Conservation (phyloP, 225 moss, liverwort and hornwort species). For the Marchantia polymorpha region DNA sequence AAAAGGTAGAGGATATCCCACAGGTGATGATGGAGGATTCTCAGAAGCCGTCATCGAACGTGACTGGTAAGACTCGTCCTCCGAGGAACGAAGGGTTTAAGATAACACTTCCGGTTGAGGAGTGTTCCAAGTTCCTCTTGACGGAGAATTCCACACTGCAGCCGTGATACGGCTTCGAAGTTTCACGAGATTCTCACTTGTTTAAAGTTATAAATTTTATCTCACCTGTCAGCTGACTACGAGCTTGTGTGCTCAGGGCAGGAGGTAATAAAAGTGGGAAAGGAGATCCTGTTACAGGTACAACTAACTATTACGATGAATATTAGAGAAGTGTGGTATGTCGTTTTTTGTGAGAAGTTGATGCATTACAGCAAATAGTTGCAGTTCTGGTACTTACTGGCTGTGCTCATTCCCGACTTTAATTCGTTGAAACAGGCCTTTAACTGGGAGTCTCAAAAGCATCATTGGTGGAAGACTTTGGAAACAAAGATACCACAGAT, state of each 20-base stretch:
- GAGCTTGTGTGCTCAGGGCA: constrained; percentile 27
- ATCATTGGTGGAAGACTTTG: constrained; percentile 78
- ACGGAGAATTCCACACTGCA: no score
- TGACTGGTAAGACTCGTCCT: background rate
- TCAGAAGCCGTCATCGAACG: background rate
- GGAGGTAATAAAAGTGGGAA: constrained; percentile 30
- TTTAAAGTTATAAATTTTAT: background rate
- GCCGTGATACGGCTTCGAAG: background rate
- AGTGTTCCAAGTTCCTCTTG: background rate
- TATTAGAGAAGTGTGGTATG: background rate
- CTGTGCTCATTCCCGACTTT: background rate
- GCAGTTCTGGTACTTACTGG: background rate
- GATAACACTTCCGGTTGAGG: background rate
- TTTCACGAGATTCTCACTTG: background rate
- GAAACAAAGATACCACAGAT: constrained; percentile 61
- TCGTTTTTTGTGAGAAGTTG: no score
- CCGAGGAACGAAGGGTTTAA: background rate
- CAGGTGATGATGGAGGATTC: background rate
- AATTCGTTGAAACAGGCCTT: constrained; percentile 54
- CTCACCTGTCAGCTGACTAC: background rate
- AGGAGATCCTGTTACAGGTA: constrained; percentile 47
- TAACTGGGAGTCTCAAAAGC: constrained; percentile 89
- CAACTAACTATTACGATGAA: no score
- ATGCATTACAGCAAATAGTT: background rate
- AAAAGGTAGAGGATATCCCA: background rate